phyloP scores from a whole-genome alignment of 2,329 filamentous ascomycete species.

The Colletotrichum sp. region DNA sequence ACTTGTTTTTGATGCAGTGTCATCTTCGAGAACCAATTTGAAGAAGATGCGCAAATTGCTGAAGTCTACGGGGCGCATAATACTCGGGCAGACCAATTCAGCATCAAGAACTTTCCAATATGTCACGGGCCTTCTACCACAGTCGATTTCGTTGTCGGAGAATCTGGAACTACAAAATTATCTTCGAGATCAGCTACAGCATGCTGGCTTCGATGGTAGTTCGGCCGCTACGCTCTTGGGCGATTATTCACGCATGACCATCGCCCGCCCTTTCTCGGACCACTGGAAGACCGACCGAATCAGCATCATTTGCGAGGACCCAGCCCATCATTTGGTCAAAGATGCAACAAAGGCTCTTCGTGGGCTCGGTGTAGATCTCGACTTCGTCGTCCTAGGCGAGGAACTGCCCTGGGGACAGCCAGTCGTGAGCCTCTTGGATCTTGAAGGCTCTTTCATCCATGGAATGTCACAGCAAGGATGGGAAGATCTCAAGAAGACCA shows the following conservation, averaged over 20 bases:
- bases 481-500: background rate
- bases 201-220: background rate
- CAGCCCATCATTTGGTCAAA: background rate
- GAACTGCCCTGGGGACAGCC: background rate
- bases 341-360: background rate
- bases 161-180: too few relatives aligned
- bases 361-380: background rate
- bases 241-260: background rate
- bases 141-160: background rate
- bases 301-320: constrained; percentile 1
- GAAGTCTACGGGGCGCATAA: background rate
- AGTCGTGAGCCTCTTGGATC: background rate
- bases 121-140: background rate
- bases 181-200: background rate
- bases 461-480: background rate
- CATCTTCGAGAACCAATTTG: background rate
- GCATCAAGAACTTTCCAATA: background rate
- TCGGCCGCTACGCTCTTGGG: background rate
- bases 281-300: background rate
- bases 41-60: constrained; percentile 6
- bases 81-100: background rate
- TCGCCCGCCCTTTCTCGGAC: background rate
- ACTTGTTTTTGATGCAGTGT: background rate
- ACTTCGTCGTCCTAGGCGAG: background rate
- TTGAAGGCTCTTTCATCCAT: constrained; percentile 5